Percentiles rank a stretch among this genome's conserved stretches.
Evolutionary conservation across 805 yeast species (phyloP).

Genomic region (Candida montana): DNA sequence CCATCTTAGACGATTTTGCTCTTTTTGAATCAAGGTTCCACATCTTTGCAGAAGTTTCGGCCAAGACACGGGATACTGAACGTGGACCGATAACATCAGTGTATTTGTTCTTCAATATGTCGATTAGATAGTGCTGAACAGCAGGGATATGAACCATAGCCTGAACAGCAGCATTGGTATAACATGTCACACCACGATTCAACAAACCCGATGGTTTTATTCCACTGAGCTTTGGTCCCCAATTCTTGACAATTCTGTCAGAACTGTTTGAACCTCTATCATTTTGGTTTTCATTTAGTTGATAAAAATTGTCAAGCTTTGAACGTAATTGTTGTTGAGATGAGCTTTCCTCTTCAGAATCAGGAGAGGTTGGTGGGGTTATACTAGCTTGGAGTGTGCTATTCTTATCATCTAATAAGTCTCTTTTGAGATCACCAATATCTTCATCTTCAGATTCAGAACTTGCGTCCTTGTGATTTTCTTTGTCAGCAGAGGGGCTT

Average conservation of each 20-base stretch:
- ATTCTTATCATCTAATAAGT: slow-evolving; percentile 21
- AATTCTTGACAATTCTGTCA: slow-evolving; percentile 59
- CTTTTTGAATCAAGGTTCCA: slow-evolving; percentile 49
- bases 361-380: slow-evolving; percentile 30
- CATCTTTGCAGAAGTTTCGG: slow-evolving; percentile 65
- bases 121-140: slow-evolving; percentile 72
- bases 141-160: slow-evolving; percentile 90
- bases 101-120: slow-evolving; percentile 52
- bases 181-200: slow-evolving; percentile 94
- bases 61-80: slow-evolving; percentile 62
- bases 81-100: slow-evolving; percentile 39
- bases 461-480: slow-evolving; percentile 13
- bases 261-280: slow-evolving; percentile 65
- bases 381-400: slow-evolving; percentile 3
- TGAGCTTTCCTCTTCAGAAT: slow-evolving; percentile 28
- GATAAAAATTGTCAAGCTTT: slow-evolving; percentile 53
- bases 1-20: slow-evolving; percentile 34
- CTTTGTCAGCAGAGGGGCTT: slow-evolving; percentile 4
- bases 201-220: slow-evolving; percentile 63
- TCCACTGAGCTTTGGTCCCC: slow-evolving; percentile 49
- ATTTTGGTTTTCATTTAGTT: slow-evolving; percentile 46
- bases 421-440: slow-evolving; percentile 20
- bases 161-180: slow-evolving; percentile 93
- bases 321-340: slow-evolving; percentile 22
- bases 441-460: slow-evolving; percentile 11